Evolutionary conservation across 352 stramenopile genomes (phyloP).

Genomic region (Phytophthora multivora): DNA sequence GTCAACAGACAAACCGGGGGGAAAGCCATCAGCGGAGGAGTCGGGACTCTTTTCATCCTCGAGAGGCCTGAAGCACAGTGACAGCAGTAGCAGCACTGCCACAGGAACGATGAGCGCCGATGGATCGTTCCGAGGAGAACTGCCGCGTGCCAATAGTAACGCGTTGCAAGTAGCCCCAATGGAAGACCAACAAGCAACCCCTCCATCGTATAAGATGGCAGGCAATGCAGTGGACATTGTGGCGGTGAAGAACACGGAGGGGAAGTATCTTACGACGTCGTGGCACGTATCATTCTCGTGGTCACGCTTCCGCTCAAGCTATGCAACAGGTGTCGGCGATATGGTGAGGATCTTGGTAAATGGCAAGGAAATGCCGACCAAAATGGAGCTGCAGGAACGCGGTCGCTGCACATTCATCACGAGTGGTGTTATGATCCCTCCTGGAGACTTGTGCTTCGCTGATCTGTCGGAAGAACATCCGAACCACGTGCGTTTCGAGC

Average conservation of each 20-base stretch:
- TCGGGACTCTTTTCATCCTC: slow-evolving; percentile 39
- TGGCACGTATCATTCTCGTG: slow-evolving; percentile 81
- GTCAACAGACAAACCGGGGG: slow-evolving; percentile 15
- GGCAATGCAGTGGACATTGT: slow-evolving; percentile 86
- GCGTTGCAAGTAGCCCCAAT: slow-evolving; percentile 5
- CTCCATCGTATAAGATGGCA: slow-evolving; percentile 66
- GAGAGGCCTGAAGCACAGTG: slow-evolving; percentile 14
- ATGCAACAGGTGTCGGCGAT: slow-evolving; percentile 67
- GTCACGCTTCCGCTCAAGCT: slow-evolving; percentile 70
- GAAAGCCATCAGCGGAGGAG: slow-evolving; percentile 11
- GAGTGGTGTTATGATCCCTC: slow-evolving; percentile 62
- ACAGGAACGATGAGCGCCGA: slow-evolving; percentile 6
- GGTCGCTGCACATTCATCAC: slow-evolving; percentile 73
- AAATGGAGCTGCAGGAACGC: slow-evolving; percentile 74
- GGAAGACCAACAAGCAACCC: slow-evolving; percentile 16
- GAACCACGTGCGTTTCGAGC: slow-evolving; percentile 80
- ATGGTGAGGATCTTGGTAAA: slow-evolving; percentile 79
- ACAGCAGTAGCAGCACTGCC: slow-evolving; percentile 23
- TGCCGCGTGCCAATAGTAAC: slow-evolving; percentile 21
- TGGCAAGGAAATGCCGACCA: slow-evolving; percentile 73
- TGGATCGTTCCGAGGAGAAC: slow-evolving; percentile 14
- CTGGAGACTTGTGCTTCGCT: slow-evolving; percentile 53
- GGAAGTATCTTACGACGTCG: slow-evolving; percentile 67
- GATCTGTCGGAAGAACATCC: slow-evolving; percentile 65
- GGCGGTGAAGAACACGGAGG: slow-evolving; percentile 62